A percentile compares a stretch with the other conserved stretches of the same genome.
These are phyloP conservation scores for Silene vulgaris DNA, from an alignment of 179 eudicot genomes.

Conservation along the genomic window DNA sequence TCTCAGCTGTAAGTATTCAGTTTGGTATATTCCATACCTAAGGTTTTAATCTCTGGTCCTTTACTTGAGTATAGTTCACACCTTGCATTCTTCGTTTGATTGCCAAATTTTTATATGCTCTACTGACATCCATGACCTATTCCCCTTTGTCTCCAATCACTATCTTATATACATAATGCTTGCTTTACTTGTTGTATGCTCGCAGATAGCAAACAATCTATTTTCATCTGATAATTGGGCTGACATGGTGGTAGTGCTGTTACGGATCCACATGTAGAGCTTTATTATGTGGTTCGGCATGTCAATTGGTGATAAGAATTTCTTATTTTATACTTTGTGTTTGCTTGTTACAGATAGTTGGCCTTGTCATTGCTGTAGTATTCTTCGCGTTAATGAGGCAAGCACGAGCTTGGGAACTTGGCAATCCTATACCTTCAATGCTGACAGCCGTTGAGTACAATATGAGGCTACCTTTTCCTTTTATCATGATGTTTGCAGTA, in stretches of 20 bases:
- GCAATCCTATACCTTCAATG: slow-evolving; percentile 73
- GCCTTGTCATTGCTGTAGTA: slow-evolving; percentile 61
- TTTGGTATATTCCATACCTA: too few species aligned
- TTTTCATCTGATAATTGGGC: slow-evolving; percentile 6
- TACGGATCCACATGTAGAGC: slow-evolving; percentile 2
- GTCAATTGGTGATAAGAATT: slow-evolving; percentile 9
- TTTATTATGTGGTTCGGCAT: slow-evolving; percentile 9
- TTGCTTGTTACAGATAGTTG: slow-evolving; percentile 60
- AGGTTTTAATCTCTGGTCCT: too few species aligned
- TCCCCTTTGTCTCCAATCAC: not conserved
- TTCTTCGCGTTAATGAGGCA: slow-evolving; percentile 90
- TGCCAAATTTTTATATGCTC: not conserved
- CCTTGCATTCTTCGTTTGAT: too few species aligned
- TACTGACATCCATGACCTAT: not conserved
- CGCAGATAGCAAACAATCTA: not conserved
- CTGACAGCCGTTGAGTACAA: slow-evolving; percentile 81
- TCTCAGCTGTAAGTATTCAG: too few species aligned
- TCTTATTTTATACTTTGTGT: slow-evolving; percentile 12
- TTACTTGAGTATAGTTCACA: too few species aligned
- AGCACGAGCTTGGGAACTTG: slow-evolving; percentile 88
- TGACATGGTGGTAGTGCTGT: slow-evolving; percentile 1
- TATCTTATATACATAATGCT: not conserved
- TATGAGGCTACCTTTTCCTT: slow-evolving; percentile 64
- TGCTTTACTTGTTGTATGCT: not conserved
- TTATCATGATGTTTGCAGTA: slow-evolving; percentile 42